Evolutionary conservation across 495 filamentous ascomycete species (phyloP), one percentile per base, ranked within the genome.

Genomic region (Penicillium verhagenii): DNA sequence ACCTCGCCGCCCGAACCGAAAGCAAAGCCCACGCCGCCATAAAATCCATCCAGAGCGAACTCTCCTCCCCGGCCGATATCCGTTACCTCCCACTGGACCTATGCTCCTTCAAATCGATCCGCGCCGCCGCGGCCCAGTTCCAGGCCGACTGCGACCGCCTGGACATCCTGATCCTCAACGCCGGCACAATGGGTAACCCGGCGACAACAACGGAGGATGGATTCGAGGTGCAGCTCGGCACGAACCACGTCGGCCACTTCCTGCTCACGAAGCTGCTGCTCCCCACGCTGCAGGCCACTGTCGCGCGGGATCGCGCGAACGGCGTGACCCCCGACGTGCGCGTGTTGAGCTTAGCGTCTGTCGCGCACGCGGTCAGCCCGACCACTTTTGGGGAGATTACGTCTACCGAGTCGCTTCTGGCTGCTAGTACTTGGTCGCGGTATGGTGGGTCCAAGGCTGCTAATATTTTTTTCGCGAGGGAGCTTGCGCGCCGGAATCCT

Each of bases 171-270:
- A 65, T 68, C 33, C 59, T 68, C 20, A 68, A 68, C 59, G 65
- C 88, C 13, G 87, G 86, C n/a, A 79, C 88, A 46, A 85, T 89
- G 81, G 82, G 74, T 0, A 57, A 77, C 10, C 74, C 79, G 2
- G 70, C 66, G 13, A 61, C 53, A 0, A 60, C 67, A 4, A 93
- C 86, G 11, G 91, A 92, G 39, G 90, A 95, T 63, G 88, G 89
- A 5, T 95, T 94, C 76, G 77, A 92, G 19, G 79, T 83, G 0
- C 71, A 82, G 29, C 80, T 90, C 44, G 91, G 92, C 3, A 82
- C 82, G 9, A 80, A 80, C 35, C 80, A 57, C 81, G 83, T 26
- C 13, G 71, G 59, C 59, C 74, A 48, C 69, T 91, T 20, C 82
- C 83, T 23, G 68, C 77, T 61, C 70, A 86, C 50, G 83, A 96